Evolutionary conservation across 495 filamentous ascomycete species (phyloP), one percentile per base, ranked within the genome.

Genomic region (Pyrenopolyporus hunteri): DNA sequence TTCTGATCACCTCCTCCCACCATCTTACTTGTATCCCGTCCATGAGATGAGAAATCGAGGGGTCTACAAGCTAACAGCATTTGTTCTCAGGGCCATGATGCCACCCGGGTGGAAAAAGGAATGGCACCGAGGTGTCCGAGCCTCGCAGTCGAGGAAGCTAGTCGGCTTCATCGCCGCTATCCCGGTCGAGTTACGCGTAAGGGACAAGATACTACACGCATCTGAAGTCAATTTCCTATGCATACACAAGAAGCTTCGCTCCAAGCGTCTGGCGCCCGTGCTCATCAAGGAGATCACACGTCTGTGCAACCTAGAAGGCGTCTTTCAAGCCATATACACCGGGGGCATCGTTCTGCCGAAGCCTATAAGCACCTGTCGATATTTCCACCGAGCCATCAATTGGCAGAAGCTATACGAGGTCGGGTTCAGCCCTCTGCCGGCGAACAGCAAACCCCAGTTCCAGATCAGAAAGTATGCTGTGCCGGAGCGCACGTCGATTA

Each of bases 181-280:
- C 6, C 94, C 95, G 1, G 85, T 91, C 36, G 80, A 85, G 40
- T 75, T 98, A 22, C 90, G 89, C 43, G 87, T 98, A 16, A 90
- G 92, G 22, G 78, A 86, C 40, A 89, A 89, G 43, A 75, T 81
- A 40, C 73, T 98, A 63, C 85, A 86, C 47, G 86, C 87, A 50
- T 92, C 89, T 26, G 94, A 98, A 71, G 92, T 98, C 76, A 98
- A 98, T 77, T 98, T 96, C 79, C 88, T 98, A 47, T 95, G 91
- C 71, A 85, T 98, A 59, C 95, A 98, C 81, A 98, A 97, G 80
- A 98, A 97, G 75, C 85, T 98, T 6, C 89, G 95, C 35, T 85
- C 88, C 10, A 97, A 98, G 75, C 87, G 95, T 8, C 83, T 98
- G 32, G 84, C 94, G 0, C 94, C 94, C 0, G 88, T 96, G 3